Evolutionary conservation across 768 basidiomycete species (phyloP).

Genomic region (Agrocybe pediades): DNA sequence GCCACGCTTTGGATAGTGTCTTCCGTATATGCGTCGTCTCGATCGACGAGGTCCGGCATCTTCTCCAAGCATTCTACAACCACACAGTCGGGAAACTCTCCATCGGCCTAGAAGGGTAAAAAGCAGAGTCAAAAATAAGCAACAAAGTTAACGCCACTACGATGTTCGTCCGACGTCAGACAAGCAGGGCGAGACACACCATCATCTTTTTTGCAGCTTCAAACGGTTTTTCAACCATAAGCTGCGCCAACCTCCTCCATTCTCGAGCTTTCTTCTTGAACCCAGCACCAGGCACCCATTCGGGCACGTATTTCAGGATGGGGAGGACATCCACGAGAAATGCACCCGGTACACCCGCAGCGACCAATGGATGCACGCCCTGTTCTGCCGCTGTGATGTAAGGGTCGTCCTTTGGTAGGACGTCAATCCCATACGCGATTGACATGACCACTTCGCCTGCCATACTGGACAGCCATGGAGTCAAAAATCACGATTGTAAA

Average conservation of each 20-base stretch:
- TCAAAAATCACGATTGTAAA: neutral
- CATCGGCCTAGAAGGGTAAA: no score
- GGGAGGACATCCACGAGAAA: constrained; percentile 33
- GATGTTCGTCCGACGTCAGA: neutral
- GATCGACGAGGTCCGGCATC: no score
- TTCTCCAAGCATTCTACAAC: no score
- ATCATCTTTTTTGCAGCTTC: constrained; percentile 27
- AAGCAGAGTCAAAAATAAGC: neutral
- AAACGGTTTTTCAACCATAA: constrained; percentile 40
- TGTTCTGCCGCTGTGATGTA: constrained; percentile 41
- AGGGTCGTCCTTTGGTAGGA: constrained; percentile 39
- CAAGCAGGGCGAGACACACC: no score
- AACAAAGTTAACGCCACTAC: neutral
- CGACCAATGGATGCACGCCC: constrained; percentile 32
- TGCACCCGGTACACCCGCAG: constrained; percentile 31
- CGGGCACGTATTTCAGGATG: constrained; percentile 27
- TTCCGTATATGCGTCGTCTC: no score
- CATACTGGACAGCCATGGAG: constrained; percentile 22
- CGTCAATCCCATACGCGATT: constrained; percentile 47
- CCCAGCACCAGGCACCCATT: constrained; percentile 32
- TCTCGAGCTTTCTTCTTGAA: constrained; percentile 40
- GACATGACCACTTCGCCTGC: constrained; percentile 36
- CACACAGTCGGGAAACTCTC: no score
- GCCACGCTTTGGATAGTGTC: no score
- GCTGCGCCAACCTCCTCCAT: constrained; percentile 32